A percentile compares a stretch with the other conserved stretches of the same genome.
These are phyloP conservation scores for Trichoderma sp. DNA, from an alignment of 2,329 filamentous ascomycete species.

Conservation along the genomic window DNA sequence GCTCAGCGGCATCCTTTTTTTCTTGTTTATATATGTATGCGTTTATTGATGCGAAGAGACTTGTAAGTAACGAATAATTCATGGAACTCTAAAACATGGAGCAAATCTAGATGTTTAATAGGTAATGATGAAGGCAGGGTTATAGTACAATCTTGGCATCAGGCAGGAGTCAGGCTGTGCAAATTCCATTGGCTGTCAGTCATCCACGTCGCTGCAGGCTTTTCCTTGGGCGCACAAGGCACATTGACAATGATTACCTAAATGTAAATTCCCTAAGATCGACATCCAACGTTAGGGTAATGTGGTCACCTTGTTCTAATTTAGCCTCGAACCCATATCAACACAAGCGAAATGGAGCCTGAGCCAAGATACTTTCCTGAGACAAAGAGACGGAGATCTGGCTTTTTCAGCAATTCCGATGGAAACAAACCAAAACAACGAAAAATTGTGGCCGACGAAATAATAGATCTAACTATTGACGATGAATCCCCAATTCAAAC, in stretches of 20 bases:
- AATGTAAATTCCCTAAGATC: background rate
- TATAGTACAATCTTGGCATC: background rate
- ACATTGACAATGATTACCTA: background rate
- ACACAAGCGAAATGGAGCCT: background rate
- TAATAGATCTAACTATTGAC: background rate
- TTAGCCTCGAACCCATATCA: background rate
- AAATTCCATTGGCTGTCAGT: background rate
- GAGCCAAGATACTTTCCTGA: background rate
- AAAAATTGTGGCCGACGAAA: background rate
- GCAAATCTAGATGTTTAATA: background rate
- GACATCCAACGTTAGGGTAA: background rate
- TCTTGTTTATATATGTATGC: too few species aligned
- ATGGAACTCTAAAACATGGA: background rate
- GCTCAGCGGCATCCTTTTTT: background rate
- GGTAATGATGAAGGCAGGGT: background rate
- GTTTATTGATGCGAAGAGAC: background rate
- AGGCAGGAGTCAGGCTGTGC: background rate
- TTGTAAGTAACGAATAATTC: background rate
- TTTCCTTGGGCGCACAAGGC: background rate
- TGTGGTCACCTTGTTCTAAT: background rate
- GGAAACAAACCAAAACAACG: too few species aligned
- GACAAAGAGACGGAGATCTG: background rate
- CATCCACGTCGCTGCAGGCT: background rate
- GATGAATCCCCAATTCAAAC: background rate
- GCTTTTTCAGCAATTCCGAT: rapidly evolving